Evolutionary conservation across 176 grass and related monocot species (phyloP).

Genomic region (Typha latifolia): DNA sequence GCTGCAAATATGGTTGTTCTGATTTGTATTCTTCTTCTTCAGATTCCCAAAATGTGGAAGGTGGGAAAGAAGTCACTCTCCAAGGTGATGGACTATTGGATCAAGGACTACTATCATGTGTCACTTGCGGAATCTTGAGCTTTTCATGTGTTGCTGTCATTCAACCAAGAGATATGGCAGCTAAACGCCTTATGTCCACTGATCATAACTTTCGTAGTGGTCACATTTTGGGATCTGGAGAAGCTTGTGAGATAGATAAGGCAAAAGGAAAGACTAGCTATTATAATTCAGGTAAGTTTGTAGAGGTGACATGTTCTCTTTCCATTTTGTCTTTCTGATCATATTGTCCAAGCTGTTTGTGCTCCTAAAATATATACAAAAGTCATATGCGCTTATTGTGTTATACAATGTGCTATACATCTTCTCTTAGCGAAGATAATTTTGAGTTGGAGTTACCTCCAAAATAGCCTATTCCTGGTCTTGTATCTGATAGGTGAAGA

Average conservation of each 20-base stretch:
- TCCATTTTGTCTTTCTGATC: background rate
- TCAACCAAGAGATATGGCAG: constrained; percentile 63
- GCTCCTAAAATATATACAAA: no score
- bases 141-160: constrained; percentile 95
- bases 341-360: no score
- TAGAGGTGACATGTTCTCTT: constrained; percentile 5
- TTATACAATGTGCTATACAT: no score
- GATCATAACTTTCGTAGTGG: constrained; percentile 53
- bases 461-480: no score
- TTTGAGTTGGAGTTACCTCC: no score
- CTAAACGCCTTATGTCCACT: constrained; percentile 52
- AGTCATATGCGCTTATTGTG: no score
- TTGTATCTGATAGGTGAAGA: no score
- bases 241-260: constrained; percentile 11
- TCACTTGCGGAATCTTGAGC: constrained; percentile 92
- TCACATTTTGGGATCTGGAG: constrained; percentile 30
- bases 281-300: background rate
- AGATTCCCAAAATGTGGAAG: constrained; percentile 34
- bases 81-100: constrained; percentile 46
- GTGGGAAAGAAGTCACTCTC: constrained; percentile 28
- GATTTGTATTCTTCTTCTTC: constrained; percentile 23
- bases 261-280: background rate
- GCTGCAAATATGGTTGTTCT: constrained; percentile 19
- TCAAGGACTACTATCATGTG: constrained; percentile 85
- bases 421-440: no score